Evolutionary conservation across 139 green algal species (phyloP).

Genomic region (Mesostigma viride): DNA sequence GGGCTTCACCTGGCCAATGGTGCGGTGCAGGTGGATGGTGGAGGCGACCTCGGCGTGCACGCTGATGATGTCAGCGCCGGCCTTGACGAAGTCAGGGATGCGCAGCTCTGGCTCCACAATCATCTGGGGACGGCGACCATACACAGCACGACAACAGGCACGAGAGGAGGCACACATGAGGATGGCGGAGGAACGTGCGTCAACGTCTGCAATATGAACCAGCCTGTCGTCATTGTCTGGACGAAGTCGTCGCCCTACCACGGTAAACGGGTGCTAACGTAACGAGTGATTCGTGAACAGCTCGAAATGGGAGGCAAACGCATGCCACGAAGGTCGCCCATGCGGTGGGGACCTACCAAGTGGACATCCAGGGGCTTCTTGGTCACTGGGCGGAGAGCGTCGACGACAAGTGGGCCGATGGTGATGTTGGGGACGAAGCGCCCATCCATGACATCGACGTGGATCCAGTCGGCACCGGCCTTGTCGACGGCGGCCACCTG

Average conservation of each 20-base stretch:
- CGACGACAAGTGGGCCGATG: slow-evolving; percentile 92
- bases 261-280: too few species aligned
- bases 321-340: too few species aligned
- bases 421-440: slow-evolving; percentile 99
- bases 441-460: slow-evolving; percentile 93
- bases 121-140: too few species aligned
- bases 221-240: too few species aligned
- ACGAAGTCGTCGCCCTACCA: too few species aligned
- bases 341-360: too few species aligned
- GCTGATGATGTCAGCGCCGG: slow-evolving; percentile 96
- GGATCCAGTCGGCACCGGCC: slow-evolving; percentile 89
- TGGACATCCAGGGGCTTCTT: slow-evolving; percentile 90
- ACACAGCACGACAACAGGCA: too few species aligned
- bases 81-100: slow-evolving; percentile 88
- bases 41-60: slow-evolving; percentile 78
- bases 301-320: too few species aligned
- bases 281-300: too few species aligned
- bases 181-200: too few species aligned
- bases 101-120: slow-evolving; percentile 97
- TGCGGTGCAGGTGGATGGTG: slow-evolving; percentile 93
- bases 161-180: too few species aligned
- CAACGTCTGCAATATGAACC: too few species aligned
- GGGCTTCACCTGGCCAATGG: slow-evolving; percentile 62
- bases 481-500: slow-evolving; percentile 83
- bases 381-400: slow-evolving; percentile 86